Base-by-base conservation (phyloP, 306 rosid species). In the Quercus wislizeni region DNA sequence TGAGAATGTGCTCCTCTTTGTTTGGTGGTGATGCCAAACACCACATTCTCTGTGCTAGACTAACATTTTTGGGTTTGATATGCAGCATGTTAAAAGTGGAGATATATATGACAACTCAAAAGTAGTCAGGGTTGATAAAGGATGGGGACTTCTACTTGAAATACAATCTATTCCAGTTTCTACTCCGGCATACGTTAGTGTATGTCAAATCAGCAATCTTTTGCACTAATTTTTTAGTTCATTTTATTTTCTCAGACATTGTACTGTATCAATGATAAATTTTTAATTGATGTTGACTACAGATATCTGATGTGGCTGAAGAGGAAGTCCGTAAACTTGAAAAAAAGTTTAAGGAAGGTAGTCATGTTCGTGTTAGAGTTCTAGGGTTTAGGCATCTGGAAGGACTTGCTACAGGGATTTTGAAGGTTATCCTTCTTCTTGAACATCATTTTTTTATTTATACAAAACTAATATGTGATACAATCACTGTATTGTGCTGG, bases 341-440 rank as follows among this genome's bases (percentile, higher is more conserved):
- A 83, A 95, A 95, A 89, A 95, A 87, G 89, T 95, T 82, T 79
- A 95, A 84, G 87, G 92, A 89, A 86, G 99, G 97, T 67, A 90
- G 82, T 86, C 84, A 10, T 54, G 90, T 89, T 71, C 92, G 99
- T 63, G 97, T 91, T 80, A 90, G 99, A 49, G 85, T 92, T 82
- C 96, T 92, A 74, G 98, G 96, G 80, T 89, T 91, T 74, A 90
- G 92, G 88, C 91, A 88, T 79, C 89, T 95, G 87, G 99, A 95
- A 85, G 99, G 99, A 59, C 88, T 95, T 84, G 97, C 98, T 18
- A 91, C 90, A 9, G 98, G 99, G 78, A 88, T 79, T 78, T 87
- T 91, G 88, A 95, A 95, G 97, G 99, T 94, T 74, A 71, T 76
- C 71, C 46, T 68, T 74, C 6, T 75, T 14, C 62, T 76, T 64